phyloP scores from a whole-genome alignment of 306 rosid genomes.

The Glycine tomentella region DNA sequence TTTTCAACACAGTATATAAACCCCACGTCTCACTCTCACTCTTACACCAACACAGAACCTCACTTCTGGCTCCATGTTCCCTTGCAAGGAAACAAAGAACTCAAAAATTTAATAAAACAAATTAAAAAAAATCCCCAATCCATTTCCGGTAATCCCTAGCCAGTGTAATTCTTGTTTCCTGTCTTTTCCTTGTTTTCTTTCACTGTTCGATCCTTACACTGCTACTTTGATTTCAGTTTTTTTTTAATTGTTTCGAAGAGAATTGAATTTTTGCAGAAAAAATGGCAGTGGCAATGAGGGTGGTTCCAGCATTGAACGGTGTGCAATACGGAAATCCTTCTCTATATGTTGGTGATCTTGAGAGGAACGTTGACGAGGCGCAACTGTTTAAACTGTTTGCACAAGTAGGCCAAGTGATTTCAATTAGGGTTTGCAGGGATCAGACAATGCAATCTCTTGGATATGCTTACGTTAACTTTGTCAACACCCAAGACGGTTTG shows the following conservation, averaged over 20 bases:
- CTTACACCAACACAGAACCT: no score
- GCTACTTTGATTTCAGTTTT: not conserved
- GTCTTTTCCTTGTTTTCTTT: not conserved
- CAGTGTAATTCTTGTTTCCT: not conserved
- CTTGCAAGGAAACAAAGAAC: not conserved
- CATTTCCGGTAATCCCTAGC: not conserved
- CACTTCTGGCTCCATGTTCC: no score
- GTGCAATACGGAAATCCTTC: conserved; percentile 58
- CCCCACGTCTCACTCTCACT: no score
- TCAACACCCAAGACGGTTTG: conserved; percentile 69
- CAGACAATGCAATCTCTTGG: conserved; percentile 68
- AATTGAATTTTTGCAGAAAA: not conserved
- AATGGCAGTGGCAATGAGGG: not conserved
- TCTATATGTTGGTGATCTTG: conserved; percentile 86
- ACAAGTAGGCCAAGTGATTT: conserved; percentile 62
- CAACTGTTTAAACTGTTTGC: conserved; percentile 76
- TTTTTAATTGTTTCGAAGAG: not conserved
- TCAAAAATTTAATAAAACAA: not conserved
- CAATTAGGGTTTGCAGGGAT: conserved; percentile 88
- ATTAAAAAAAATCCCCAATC: not conserved
- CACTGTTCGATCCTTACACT: not conserved
- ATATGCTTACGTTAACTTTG: conserved; percentile 80
- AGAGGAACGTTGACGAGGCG: conserved; percentile 67
- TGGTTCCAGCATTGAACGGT: conserved; percentile 13
- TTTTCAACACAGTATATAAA: no score